A percentile compares a stretch with the other conserved stretches of the same genome.
phyloP scores from a whole-genome alignment of 306 rosid genomes.

The Canavalia ensiformis region DNA sequence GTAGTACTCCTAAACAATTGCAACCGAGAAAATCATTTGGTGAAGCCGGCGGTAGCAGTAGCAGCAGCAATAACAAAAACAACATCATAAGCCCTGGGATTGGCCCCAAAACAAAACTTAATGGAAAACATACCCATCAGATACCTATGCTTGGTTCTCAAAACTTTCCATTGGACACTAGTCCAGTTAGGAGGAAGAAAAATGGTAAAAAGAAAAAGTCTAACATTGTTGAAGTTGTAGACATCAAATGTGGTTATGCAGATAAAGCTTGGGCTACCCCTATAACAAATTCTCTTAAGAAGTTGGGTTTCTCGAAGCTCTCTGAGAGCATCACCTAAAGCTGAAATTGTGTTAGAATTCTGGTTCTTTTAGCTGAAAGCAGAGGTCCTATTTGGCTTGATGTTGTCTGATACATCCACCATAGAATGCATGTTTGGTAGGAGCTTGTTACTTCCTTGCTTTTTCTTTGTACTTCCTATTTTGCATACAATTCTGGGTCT shows the following conservation, averaged over 20 bases:
- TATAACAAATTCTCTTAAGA: conserved; percentile 72
- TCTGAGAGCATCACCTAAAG: conserved; percentile 73
- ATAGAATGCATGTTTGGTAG: conserved; percentile 62
- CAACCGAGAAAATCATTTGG: conserved; percentile 65
- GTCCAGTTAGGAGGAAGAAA: conserved; percentile 63
- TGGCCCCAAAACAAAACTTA: conserved; percentile 54
- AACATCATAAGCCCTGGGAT: conserved; percentile 53
- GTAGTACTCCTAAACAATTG: conserved; percentile 54
- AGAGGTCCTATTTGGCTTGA: conserved; percentile 45
- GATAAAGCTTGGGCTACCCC: conserved; percentile 82
- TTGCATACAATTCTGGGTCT: conserved; percentile 45
- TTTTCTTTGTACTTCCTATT: conserved; percentile 56
- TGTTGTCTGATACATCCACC: conserved; percentile 60
- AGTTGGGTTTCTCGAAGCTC: conserved; percentile 84
- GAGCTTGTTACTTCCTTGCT: conserved; percentile 50
- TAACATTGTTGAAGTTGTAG: conserved; percentile 80
- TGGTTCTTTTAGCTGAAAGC: conserved; percentile 60
- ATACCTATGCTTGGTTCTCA: conserved; percentile 75
- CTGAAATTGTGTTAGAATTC: conserved; percentile 56
- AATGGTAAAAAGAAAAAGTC: conserved; percentile 61
- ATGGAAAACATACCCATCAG: conserved; percentile 59
- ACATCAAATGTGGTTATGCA: conserved; percentile 71
- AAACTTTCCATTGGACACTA: conserved; percentile 52
- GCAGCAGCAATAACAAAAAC: conserved; percentile 49
- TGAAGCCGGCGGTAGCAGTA: conserved; percentile 69